Conservation (phyloP, 768 basidiomycete species). For the Suillus subluteus region DNA sequence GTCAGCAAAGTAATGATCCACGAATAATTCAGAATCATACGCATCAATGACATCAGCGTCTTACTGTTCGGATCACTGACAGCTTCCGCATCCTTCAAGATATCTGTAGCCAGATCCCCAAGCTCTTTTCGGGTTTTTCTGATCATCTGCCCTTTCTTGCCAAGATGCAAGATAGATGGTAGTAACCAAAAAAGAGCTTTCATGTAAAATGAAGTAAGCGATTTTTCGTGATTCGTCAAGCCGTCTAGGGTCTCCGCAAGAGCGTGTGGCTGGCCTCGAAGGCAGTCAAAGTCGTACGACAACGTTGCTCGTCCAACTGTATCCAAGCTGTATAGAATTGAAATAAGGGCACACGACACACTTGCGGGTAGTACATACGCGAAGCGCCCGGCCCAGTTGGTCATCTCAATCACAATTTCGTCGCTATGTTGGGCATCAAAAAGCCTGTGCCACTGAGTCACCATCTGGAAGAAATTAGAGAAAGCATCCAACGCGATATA, state of each 20-base stretch:
- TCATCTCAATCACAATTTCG: constrained; percentile 55
- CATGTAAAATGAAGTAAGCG: constrained; percentile 62
- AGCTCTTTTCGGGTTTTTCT: constrained; percentile 55
- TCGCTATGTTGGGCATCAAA: constrained; percentile 45
- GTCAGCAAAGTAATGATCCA: constrained; percentile 4
- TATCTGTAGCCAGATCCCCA: constrained; percentile 50
- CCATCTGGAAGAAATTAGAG: constrained; percentile 37
- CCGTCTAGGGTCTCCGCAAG: constrained; percentile 58
- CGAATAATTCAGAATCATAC: constrained; percentile 35
- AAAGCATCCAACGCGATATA: neutral
- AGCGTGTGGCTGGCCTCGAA: constrained; percentile 50
- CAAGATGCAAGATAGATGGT: constrained; percentile 56
- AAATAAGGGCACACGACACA: constrained; percentile 7
- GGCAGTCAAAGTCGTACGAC: constrained; percentile 61
- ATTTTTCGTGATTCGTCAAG: constrained; percentile 64
- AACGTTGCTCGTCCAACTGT: constrained; percentile 66
- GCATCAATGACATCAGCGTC: constrained; percentile 58
- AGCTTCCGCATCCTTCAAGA: constrained; percentile 58
- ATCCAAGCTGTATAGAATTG: constrained; percentile 47
- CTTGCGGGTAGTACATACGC: constrained; percentile 46
- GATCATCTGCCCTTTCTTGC: constrained; percentile 63
- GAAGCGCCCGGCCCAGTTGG: constrained; percentile 62
- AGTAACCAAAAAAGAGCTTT: constrained; percentile 65
- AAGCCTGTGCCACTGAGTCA: constrained; percentile 50
- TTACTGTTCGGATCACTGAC: constrained; percentile 46